Base-by-base conservation (phyloP, 1,284 basidiomycete genomes). In the Trichosporon faecale region DNA sequence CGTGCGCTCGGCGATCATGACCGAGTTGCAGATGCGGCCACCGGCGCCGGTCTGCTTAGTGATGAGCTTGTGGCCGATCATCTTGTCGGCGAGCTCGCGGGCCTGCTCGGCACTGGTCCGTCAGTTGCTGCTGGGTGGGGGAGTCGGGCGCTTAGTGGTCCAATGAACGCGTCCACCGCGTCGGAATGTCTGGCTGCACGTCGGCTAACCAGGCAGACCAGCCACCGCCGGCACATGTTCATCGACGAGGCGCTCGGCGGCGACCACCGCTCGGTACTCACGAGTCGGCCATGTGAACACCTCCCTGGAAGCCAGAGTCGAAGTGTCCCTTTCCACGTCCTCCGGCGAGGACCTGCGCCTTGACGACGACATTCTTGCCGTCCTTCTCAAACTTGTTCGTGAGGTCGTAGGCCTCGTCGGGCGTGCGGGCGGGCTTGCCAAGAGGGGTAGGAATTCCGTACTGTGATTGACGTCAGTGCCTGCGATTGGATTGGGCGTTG, bases 291-390 rank as follows among this genome's bases (percentile, higher is more conserved):
- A 94, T 89, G 84, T 99, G 97, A 25, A 99, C 97, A 86, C 97
- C 97, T 70, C 97, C 96, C 84, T 98, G 91, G 81, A 98, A 90
- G 35, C 97, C 97, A 81, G 90, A 94, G 85, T 96, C 91, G 80
- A 99, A 99, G 81, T 93, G 91, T 69, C 97, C 97, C 88, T 99
- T 99, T 77, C 97, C 97, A 82, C 97, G 90, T 78, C 97, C 97
- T 80, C 97, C 97, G 75, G 97, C 97, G 71, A 99, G 91, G 9
- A 99, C 97, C 85, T 99, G 97, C 31, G 81, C 97, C 86, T 99
- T 99, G 85, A 99, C 94, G 35, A 98, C 94, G 70, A 95, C 89
- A 73, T 88, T 88, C 68, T 73, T 60, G 91, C 94, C 92, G 92
- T 93, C 91, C 57, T 61, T 61, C 57, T 61, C 57, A 79, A 98